phyloP scores from a whole-genome alignment of 305 asterid genomes.

The Solanum hybrid region DNA sequence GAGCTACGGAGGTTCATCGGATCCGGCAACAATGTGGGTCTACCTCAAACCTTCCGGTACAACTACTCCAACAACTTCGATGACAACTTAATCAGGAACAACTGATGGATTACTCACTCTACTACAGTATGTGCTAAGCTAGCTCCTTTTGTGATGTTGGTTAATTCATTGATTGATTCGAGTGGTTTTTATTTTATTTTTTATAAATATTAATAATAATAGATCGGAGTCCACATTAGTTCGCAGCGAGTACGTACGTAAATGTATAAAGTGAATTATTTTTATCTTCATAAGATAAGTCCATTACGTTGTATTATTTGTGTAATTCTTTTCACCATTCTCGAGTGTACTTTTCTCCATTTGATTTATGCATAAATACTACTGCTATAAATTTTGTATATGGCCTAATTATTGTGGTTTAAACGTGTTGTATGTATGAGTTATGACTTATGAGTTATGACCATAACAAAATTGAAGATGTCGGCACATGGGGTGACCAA shows the following conservation, averaged over 20 bases:
- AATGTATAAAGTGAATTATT: constrained; percentile 1
- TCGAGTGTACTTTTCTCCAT: constrained; percentile 1
- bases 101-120: neutral
- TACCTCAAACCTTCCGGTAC: constrained; percentile 58
- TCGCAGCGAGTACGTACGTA: neutral
- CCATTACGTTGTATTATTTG: neutral
- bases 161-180: neutral
- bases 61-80: constrained; percentile 21
- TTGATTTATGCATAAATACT: neutral
- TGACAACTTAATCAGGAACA: constrained; percentile 6
- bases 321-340: neutral
- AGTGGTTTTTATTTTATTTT: neutral
- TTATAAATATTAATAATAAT: neutral
- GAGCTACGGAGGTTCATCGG: constrained; percentile 50
- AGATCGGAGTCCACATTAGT: neutral
- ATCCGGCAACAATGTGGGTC: constrained; percentile 36
- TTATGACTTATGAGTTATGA: neutral
- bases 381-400: neutral
- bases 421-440: neutral
- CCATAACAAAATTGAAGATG: neutral
- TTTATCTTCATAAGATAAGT: neutral
- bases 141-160: neutral
- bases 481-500: neutral
- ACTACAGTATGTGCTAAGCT: neutral
- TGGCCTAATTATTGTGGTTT: neutral